Base-by-base conservation (phyloP, 805 yeast genomes). In the Candida berthetii region DNA sequence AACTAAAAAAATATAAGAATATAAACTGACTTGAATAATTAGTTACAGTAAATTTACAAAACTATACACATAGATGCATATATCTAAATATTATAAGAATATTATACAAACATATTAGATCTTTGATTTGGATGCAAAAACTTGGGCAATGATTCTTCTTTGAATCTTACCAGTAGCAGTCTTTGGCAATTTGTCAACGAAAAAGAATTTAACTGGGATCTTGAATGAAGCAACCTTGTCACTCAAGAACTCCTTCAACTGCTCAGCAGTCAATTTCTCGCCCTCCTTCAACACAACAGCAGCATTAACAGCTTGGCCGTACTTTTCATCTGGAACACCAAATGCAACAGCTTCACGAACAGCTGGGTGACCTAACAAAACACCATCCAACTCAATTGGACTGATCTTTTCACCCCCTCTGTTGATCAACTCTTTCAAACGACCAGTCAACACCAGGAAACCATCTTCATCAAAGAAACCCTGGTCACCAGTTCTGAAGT, bases 131-230 rank as follows among this genome's bases (percentile, higher is more conserved):
- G 64, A 42, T 0, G 67, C 63, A 50, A 75, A 71, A n/a, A 75
- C 70, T 43, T 65, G 66, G 5, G 82, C 83, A 50, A 82, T 76
- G 47, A 69, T 71, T 48, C 85, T 66, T 54, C 90, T 69, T 62
- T 83, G 88, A 42, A 83, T 77, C 66, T 82, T 82, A 20, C 89
- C 90, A 1, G 90, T 82, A 7, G 90, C 83, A 3, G 87, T 80
- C 68, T 82, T 82, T 48, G 89, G 89, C 60, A 82, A 67, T 20
- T 67, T 65, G 14, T 79, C 74, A 8, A 81, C 78, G 53, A 82
- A 74, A 56, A 66, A 78, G 36, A 79, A 65, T 59, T 67, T 71
- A 15, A 57, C 63, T 1, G 90, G 89, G 11, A 82, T 65, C 61
- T 82, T 82, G 64, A 78, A 82, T 37, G 66, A 56, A 24, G 85